Evolutionary conservation across 805 yeast species (phyloP), one percentile per base, ranked within the genome.

Genomic region (Alloascoidea hylecoeti): DNA sequence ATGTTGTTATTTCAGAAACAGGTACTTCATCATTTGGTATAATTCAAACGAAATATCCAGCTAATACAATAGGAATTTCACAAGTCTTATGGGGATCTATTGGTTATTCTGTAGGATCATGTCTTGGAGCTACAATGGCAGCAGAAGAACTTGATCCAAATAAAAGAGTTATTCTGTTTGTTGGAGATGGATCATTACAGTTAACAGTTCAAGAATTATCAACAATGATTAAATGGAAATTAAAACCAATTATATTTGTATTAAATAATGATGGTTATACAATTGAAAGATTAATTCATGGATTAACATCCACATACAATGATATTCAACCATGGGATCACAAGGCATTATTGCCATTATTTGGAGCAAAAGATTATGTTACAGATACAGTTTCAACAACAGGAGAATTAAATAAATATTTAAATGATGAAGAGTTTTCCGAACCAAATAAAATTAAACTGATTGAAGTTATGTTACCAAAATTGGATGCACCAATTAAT

Each of bases 111-210:
- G 63, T 74, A 2, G 82, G 82, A 23, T 75, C 82, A 4, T 63
- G 76, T 23, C 57, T 71, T 17, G 83, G 83, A 27, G 81, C 75
- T 0, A 67, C 69, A 3, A 57, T 73, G 54, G 81, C 80, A 1
- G 66, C 68, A 6, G 60, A 61, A 39, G 82, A 75, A 46, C 46
- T 57, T 32, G 61, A 54, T 36, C 62, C 61, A 6, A 48, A 55
- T 16, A 62, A 63, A 39, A 57, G 82, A 48, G 78, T 74, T 16
- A 57, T 75, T 15, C 55, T 76, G 33, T 71, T 75, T 46, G 70
- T 75, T 33, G 83, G 83, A 45, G 82, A 76, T 49, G 83, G 82
- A 38, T 75, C 82, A 9, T 64, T 77, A 35, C 82, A 76, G 52
- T 61, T 75, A 49, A 73, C 83, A 0, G 77, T 70, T 19, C 78